Conservation (phyloP, 352 stramenopile genomes). For the Phytophthora vignae region DNA sequence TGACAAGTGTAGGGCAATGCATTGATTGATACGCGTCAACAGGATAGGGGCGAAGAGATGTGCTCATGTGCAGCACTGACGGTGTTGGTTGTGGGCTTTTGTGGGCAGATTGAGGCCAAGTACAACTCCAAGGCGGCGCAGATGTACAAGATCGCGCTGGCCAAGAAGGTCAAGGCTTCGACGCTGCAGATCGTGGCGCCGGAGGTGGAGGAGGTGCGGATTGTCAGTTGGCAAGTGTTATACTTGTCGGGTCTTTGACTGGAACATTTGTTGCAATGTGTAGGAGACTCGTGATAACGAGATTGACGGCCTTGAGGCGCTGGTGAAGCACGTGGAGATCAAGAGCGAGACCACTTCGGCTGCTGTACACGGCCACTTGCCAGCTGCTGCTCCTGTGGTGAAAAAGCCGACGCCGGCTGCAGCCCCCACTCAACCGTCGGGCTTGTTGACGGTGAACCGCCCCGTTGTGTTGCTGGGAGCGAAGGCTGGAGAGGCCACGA, state of each 20-base stretch:
- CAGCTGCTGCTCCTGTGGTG: constrained; percentile 19
- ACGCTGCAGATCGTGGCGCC: constrained; percentile 61
- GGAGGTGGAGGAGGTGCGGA: constrained; percentile 46
- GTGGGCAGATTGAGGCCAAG: constrained; percentile 87
- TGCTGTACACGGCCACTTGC: constrained; percentile 55
- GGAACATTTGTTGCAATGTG: background rate
- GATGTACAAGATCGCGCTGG: constrained; percentile 86
- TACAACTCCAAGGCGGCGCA: constrained; percentile 92
- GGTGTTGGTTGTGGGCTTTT: constrained; percentile 4
- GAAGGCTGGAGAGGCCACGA: constrained; percentile 52
- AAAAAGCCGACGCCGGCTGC: constrained; percentile 31
- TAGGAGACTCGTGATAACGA: constrained; percentile 48
- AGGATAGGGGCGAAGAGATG: background rate
- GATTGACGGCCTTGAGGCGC: constrained; percentile 77
- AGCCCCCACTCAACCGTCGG: constrained; percentile 34
- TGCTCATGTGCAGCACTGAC: background rate
- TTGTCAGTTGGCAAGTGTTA: too few relatives aligned
- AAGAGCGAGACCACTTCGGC: constrained; percentile 42
- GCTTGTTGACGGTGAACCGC: constrained; percentile 65
- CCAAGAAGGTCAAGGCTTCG: constrained; percentile 86
- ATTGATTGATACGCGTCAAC: background rate
- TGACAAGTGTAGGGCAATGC: constrained; percentile 68
- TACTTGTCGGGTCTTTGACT: background rate
- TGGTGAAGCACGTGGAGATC: constrained; percentile 83
- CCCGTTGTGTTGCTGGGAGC: constrained; percentile 75